phyloP scores from a whole-genome alignment of 345 rosid species.

The Microthlaspi erraticum region DNA sequence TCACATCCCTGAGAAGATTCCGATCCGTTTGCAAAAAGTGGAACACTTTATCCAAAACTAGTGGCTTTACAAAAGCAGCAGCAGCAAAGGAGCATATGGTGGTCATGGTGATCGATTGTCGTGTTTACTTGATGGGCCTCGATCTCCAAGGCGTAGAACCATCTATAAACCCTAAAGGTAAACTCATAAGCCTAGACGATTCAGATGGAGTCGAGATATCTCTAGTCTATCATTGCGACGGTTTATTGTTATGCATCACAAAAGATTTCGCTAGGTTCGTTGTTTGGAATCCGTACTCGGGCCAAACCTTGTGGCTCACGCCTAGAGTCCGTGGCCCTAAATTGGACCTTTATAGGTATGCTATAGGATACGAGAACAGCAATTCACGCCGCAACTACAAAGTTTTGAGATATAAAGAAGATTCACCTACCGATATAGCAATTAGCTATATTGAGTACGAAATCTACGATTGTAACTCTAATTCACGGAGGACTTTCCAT shows the following conservation, averaged over 20 bases:
- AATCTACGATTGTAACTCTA: slow-evolving; percentile 9
- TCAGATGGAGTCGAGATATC: neutral
- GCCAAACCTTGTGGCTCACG: slow-evolving; percentile 14
- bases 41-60: slow-evolving; percentile 1
- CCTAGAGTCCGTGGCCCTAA: neutral
- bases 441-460: neutral
- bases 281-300: neutral
- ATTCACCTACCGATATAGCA: too few species aligned
- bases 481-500: neutral
- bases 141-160: neutral
- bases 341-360: neutral
- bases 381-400: slow-evolving; percentile 3
- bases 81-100: neutral
- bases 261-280: neutral
- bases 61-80: neutral
- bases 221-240: neutral
- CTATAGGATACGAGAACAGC: slow-evolving; percentile 13
- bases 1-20: neutral
- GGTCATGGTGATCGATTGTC: slow-evolving; percentile 13
- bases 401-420: neutral
- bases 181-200: slow-evolving; percentile 1
- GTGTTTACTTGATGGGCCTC: neutral
- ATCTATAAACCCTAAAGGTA: neutral
- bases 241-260: slow-evolving; percentile 11
- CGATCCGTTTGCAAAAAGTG: neutral